phyloP scores from a whole-genome alignment of 176 grass and related monocot species.

The Eremochloa ophiuroides region DNA sequence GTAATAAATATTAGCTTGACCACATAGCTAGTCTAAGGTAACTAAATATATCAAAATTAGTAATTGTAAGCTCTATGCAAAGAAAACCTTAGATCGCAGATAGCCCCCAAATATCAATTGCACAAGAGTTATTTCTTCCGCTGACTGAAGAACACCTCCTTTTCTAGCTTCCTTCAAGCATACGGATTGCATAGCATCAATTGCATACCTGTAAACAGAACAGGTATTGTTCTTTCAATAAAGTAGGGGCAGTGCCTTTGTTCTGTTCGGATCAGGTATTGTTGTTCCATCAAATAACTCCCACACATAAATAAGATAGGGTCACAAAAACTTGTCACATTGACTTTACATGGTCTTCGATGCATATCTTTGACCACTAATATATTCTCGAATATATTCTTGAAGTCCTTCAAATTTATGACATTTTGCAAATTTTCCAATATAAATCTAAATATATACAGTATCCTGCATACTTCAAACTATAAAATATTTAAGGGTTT shows the following conservation, averaged over 20 bases:
- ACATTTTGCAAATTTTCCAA: not conserved
- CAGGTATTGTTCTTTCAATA: not conserved
- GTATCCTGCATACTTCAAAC: not conserved
- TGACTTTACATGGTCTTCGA: not conserved
- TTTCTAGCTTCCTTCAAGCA: constrained; percentile 76
- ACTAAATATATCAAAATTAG: constrained; percentile 19
- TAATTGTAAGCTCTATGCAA: constrained; percentile 1
- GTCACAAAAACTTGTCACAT: not conserved
- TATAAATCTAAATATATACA: not conserved
- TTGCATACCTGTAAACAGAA: constrained; percentile 65
- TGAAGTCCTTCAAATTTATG: not conserved
- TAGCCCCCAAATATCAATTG: constrained; percentile 97
- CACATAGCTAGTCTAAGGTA: not conserved
- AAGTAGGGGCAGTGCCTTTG: not conserved
- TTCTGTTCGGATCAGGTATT: not conserved
- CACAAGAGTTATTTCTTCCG: constrained; percentile 82
- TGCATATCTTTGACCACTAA: not conserved
- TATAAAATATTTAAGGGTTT: too few species aligned
- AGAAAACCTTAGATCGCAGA: constrained; percentile 80
- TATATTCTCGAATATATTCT: not conserved
- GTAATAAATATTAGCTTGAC: not conserved
- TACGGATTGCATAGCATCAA: constrained; percentile 89
- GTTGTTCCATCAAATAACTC: constrained; percentile 1
- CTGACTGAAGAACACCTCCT: constrained; percentile 31
- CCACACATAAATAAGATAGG: constrained; percentile 10